Evolutionary conservation across 345 rosid genomes (phyloP).

Genomic region (Brassica cretica): DNA sequence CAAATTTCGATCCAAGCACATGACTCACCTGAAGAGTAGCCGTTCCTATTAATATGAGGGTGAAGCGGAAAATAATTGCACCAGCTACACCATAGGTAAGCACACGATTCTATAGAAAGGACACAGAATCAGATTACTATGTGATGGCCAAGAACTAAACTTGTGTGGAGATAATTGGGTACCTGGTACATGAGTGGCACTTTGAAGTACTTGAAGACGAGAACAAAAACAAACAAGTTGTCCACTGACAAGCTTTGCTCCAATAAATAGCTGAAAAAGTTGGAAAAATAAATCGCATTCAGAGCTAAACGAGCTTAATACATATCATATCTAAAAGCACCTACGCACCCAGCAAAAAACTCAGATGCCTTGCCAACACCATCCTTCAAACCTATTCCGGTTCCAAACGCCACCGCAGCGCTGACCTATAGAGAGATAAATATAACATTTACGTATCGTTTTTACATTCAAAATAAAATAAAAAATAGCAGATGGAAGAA

Average conservation of each 20-base stretch:
- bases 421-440: constrained; percentile 48
- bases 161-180: constrained; percentile 10
- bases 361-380: constrained; percentile 86
- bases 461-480: constrained; percentile 7
- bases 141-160: constrained; percentile 12
- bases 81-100: constrained; percentile 93
- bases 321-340: background rate
- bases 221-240: constrained; percentile 90
- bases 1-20: background rate
- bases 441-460: constrained; percentile 3
- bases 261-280: constrained; percentile 74
- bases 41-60: constrained; percentile 79
- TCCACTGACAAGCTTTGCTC: constrained; percentile 99
- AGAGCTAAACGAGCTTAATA: background rate
- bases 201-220: constrained; percentile 90
- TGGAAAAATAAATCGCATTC: background rate
- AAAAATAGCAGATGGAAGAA: constrained; percentile 2
- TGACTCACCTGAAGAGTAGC: constrained; percentile 65
- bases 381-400: constrained; percentile 73
- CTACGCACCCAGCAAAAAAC: constrained; percentile 82
- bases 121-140: constrained; percentile 10
- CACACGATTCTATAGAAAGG: constrained; percentile 60
- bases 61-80: constrained; percentile 74
- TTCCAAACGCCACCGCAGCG: constrained; percentile 78
- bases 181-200: constrained; percentile 93